Evolutionary conservation across 257 asterid species (phyloP).

Genomic region (Petrea volubilis): DNA sequence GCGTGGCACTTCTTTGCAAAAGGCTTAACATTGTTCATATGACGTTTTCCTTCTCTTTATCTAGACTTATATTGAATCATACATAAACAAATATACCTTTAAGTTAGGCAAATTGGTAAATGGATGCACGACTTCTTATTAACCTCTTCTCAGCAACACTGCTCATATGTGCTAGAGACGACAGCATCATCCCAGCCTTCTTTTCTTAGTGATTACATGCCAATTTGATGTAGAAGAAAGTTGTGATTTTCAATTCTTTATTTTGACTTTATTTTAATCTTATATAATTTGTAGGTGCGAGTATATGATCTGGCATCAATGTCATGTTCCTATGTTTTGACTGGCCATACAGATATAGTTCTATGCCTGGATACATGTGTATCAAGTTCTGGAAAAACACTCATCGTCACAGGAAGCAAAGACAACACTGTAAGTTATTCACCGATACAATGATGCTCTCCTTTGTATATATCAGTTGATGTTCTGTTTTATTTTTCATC

Average conservation of each 20-base stretch:
- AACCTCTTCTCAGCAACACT: not conserved
- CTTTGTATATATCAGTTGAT: slow-evolving; percentile 11
- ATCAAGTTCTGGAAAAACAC: slow-evolving; percentile 63
- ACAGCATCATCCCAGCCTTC: not conserved
- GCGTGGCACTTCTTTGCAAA: not conserved
- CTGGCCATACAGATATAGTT: slow-evolving; percentile 87
- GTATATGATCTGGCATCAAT: slow-evolving; percentile 91
- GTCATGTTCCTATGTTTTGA: slow-evolving; percentile 92
- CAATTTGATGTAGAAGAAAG: slow-evolving; percentile 15
- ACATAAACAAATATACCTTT: not conserved
- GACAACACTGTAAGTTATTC: slow-evolving; percentile 71
- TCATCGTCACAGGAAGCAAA: slow-evolving; percentile 90
- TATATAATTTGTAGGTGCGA: slow-evolving; percentile 58
- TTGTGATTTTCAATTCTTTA: not conserved
- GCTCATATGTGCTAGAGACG: not conserved
- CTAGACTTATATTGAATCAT: not conserved
- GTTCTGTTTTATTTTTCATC: not conserved
- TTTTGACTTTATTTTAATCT: slow-evolving; percentile 6
- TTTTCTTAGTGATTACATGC: not conserved
- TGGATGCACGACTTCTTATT: not conserved
- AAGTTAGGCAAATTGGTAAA: not conserved
- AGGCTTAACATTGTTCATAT: too few relatives aligned
- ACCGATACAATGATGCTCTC: not conserved
- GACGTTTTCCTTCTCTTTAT: not conserved
- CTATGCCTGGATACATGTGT: slow-evolving; percentile 86